phyloP scores from a whole-genome alignment of 805 yeast genomes.

The Myxozyma geophila region DNA sequence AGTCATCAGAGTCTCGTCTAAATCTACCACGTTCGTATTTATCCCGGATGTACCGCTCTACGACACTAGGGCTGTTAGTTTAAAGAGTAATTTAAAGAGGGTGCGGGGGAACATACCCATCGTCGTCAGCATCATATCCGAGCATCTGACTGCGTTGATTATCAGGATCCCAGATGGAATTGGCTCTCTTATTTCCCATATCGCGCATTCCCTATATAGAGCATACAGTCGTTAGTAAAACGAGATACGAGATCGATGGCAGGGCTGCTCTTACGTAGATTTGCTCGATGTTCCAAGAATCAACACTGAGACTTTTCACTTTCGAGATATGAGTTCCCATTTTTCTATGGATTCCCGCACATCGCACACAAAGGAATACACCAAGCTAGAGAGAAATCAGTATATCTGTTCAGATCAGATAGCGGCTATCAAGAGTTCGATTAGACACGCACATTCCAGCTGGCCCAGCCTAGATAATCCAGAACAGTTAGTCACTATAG shows the following conservation, averaged over 20 bases:
- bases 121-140: conserved; percentile 70
- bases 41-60: conserved; percentile 64
- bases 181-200: conserved; percentile 68
- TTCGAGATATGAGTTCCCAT: conserved; percentile 64
- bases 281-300: conserved; percentile 66
- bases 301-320: conserved; percentile 75
- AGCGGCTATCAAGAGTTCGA: neutral
- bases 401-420: neutral
- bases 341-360: conserved; percentile 77
- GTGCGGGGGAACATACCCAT: conserved; percentile 38
- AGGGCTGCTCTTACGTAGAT: conserved; percentile 46
- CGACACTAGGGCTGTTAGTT: conserved; percentile 40
- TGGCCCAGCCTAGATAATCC: conserved; percentile 43
- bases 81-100: neutral
- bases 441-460: conserved; percentile 39
- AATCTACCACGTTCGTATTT: conserved; percentile 71
- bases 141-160: conserved; percentile 66
- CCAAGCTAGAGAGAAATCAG: conserved; percentile 52
- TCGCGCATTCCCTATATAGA: conserved; percentile 37
- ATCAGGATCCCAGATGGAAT: conserved; percentile 68
- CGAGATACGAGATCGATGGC: no score
- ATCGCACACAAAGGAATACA: conserved; percentile 77
- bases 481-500: conserved; percentile 1
- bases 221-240: neutral
- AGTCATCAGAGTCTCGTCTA: conserved; percentile 47